Conservation (phyloP, 2,329 filamentous ascomycete genomes). For the Rhexocercosporidium sp. region DNA sequence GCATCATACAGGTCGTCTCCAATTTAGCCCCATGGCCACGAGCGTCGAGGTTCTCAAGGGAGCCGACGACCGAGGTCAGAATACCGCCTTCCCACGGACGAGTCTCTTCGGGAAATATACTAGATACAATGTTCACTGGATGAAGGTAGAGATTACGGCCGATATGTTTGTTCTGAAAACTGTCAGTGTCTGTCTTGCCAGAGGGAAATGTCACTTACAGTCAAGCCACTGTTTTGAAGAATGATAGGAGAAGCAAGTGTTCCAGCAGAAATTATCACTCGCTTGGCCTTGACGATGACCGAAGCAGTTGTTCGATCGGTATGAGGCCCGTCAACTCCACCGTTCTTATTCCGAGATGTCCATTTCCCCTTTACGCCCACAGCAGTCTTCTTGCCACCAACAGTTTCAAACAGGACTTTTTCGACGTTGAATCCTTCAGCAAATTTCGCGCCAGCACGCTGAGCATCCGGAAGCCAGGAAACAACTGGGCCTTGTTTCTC, state of each 20-base stretch:
- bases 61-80: constrained; percentile 75
- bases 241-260: constrained; percentile 77
- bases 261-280: constrained; percentile 77
- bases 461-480: constrained; percentile 78
- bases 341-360: constrained; percentile 69
- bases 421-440: constrained; percentile 81
- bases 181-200: not conserved
- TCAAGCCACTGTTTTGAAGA: constrained; percentile 75
- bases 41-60: constrained; percentile 80
- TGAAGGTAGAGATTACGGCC: constrained; percentile 84
- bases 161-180: constrained; percentile 69
- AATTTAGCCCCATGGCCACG: constrained; percentile 82
- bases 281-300: constrained; percentile 75
- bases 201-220: constrained; percentile 45
- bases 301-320: constrained; percentile 57
- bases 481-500: constrained; percentile 79
- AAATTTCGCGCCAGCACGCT: constrained; percentile 74
- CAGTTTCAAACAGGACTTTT: constrained; percentile 68
- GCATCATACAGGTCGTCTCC: constrained; percentile 75
- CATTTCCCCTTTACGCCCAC: constrained; percentile 75
- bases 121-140: constrained; percentile 64
- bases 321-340: constrained; percentile 57
- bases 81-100: constrained; percentile 71
- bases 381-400: constrained; percentile 55
- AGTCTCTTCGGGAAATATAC: constrained; percentile 69